These are phyloP conservation scores for Calonectria pauciramosa DNA, from an alignment of 2,329 filamentous ascomycete species.

Conservation along the genomic window DNA sequence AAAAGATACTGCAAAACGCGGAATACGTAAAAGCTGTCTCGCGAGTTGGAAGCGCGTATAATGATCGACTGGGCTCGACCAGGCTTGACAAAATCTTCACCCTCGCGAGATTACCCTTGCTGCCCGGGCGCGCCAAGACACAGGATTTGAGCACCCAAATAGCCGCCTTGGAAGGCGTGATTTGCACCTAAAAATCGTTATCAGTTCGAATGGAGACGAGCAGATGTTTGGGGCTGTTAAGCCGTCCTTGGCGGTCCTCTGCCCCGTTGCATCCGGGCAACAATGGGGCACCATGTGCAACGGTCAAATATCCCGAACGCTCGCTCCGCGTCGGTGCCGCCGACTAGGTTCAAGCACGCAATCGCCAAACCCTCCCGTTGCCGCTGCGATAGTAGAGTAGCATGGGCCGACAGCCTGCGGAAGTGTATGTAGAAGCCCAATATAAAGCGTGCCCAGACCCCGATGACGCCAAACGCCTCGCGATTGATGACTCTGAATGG, in stretches of 20 bases:
- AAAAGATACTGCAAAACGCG: not conserved
- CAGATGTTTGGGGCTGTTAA: not conserved
- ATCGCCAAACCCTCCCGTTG: not conserved
- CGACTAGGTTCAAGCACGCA: conserved; percentile 14
- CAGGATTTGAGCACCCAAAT: not conserved
- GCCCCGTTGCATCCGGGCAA: conserved; percentile 4
- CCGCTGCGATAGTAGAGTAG: not conserved
- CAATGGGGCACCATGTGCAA: conserved; percentile 5
- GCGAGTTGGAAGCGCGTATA: not conserved
- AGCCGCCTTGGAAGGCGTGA: conserved; percentile 7
- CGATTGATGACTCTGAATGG: not conserved
- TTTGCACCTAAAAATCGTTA: conserved; percentile 14
- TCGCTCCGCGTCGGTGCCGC: conserved; percentile 4
- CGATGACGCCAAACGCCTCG: not conserved
- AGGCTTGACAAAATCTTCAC: not conserved
- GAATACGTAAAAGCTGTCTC: not conserved
- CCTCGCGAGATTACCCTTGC: not conserved
- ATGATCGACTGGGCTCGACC: not conserved
- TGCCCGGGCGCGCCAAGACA: not conserved
- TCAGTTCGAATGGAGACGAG: not conserved
- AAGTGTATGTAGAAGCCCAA: not conserved
- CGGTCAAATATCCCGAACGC: not conserved
- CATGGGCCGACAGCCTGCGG: not conserved
- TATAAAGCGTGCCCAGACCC: not conserved
- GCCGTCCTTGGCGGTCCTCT: conserved; percentile 1